A percentile compares a stretch with the other conserved stretches of the same genome.
Evolutionary conservation across 495 filamentous ascomycete genomes (phyloP).

Genomic region (Cercophora newfieldiana): DNA sequence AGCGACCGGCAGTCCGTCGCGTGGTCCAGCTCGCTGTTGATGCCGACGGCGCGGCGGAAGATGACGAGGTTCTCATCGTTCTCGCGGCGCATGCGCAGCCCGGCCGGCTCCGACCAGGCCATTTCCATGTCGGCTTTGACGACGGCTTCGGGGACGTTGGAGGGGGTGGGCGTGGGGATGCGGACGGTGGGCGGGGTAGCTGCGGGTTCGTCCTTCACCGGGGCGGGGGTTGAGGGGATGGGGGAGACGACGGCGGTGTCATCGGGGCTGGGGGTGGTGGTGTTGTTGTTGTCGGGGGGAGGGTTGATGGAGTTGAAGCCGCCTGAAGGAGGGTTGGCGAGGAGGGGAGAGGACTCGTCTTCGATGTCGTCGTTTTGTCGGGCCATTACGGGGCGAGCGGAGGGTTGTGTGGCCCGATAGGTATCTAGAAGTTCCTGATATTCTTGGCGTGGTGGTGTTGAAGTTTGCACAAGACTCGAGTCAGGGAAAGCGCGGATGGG

Average conservation of each 20-base stretch:
- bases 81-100: slow-evolving; percentile 37
- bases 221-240: not conserved
- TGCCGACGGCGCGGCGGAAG: slow-evolving; percentile 45
- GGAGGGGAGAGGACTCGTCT: slow-evolving; percentile 9
- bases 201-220: not conserved
- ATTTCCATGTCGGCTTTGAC: slow-evolving; percentile 25
- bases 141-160: slow-evolving; percentile 5
- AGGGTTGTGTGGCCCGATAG: too few relatives aligned
- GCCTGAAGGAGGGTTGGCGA: not conserved
- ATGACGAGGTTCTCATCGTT: slow-evolving; percentile 50
- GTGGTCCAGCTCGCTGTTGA: slow-evolving; percentile 34
- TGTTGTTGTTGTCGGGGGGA: not conserved
- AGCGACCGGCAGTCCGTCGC: slow-evolving; percentile 32
- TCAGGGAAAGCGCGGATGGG: not conserved
- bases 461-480: not conserved
- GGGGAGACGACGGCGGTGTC: not conserved
- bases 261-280: not conserved
- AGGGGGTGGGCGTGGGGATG: not conserved
- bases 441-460: not conserved
- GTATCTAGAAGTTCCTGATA: not conserved
- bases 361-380: not conserved
- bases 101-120: slow-evolving; percentile 43
- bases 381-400: not conserved
- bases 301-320: slow-evolving; percentile 8
- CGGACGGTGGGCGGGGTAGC: not conserved